A percentile compares a stretch with the other conserved stretches of the same genome.
These are phyloP conservation scores for Olyra latifolia DNA, from an alignment of 176 grass and related monocot genomes.

Conservation along the genomic window DNA sequence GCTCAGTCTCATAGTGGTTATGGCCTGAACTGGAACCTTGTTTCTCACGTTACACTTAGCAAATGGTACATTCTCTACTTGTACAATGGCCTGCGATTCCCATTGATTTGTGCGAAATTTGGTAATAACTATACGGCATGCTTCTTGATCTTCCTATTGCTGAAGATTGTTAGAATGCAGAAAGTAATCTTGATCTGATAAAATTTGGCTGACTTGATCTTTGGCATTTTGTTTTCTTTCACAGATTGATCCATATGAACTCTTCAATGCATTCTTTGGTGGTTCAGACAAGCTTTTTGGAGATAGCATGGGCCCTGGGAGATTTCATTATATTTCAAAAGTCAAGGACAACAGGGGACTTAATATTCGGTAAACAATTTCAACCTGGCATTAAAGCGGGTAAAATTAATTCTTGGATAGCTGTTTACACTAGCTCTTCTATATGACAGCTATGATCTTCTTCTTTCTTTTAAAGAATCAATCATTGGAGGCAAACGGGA, in stretches of 20 bases:
- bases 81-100: background rate
- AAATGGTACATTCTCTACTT: background rate
- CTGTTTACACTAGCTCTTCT: conserved; percentile 30
- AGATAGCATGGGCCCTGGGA: conserved; percentile 40
- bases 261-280: conserved; percentile 85
- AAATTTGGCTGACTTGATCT: background rate
- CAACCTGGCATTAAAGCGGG: background rate
- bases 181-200: background rate
- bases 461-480: conserved; percentile 94
- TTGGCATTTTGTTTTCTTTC: conserved; percentile 28
- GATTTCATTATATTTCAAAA: conserved; percentile 54
- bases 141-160: background rate
- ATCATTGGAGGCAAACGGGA: conserved; percentile 56
- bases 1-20: background rate
- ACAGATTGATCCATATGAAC: conserved; percentile 86
- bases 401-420: background rate
- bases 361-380: conserved; percentile 70
- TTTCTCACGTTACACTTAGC: background rate
- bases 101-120: conserved; percentile 4
- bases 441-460: conserved; percentile 64
- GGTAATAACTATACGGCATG: background rate
- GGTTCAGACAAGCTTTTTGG: conserved; percentile 59
- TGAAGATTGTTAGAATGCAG: background rate
- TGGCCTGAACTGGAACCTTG: background rate
- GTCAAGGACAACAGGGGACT: conserved; percentile 46